Evolutionary conservation across 176 grass and related monocot species (phyloP).

Genomic region (Lolium multiflorum): DNA sequence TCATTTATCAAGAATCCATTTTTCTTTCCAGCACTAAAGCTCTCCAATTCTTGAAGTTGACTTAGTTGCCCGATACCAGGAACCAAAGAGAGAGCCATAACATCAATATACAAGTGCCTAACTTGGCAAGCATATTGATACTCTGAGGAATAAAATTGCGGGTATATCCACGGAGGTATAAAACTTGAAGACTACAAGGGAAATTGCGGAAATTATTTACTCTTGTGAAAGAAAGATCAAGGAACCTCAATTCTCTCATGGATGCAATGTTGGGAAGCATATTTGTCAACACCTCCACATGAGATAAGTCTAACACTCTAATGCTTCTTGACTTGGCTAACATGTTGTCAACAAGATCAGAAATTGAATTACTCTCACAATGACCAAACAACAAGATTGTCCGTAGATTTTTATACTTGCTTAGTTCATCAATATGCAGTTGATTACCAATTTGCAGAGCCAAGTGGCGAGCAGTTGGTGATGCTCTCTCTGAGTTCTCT

Average conservation of each 20-base stretch:
- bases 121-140: slow-evolving; percentile 36
- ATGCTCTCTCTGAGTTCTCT: background rate
- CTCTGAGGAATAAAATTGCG: slow-evolving; percentile 15
- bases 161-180: slow-evolving; percentile 6
- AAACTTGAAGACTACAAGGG: background rate
- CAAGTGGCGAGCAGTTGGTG: slow-evolving; percentile 4
- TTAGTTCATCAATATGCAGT: background rate
- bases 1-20: slow-evolving; percentile 47
- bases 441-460: slow-evolving; percentile 19
- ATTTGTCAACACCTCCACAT: background rate
- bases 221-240: slow-evolving; percentile 23
- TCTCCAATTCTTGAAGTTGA: slow-evolving; percentile 43
- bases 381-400: slow-evolving; percentile 3
- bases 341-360: background rate
- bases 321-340: slow-evolving; percentile 15
- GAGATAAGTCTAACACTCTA: slow-evolving; percentile 5
- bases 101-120: slow-evolving; percentile 41
- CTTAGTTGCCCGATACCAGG: slow-evolving; percentile 48
- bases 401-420: slow-evolving; percentile 13
- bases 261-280: background rate
- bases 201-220: background rate
- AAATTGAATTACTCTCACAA: background rate
- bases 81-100: background rate
- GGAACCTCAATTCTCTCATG: background rate
- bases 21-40: slow-evolving; percentile 9